These are phyloP conservation scores for Acer negundo DNA, from an alignment of 345 rosid species.

Conservation along the genomic window DNA sequence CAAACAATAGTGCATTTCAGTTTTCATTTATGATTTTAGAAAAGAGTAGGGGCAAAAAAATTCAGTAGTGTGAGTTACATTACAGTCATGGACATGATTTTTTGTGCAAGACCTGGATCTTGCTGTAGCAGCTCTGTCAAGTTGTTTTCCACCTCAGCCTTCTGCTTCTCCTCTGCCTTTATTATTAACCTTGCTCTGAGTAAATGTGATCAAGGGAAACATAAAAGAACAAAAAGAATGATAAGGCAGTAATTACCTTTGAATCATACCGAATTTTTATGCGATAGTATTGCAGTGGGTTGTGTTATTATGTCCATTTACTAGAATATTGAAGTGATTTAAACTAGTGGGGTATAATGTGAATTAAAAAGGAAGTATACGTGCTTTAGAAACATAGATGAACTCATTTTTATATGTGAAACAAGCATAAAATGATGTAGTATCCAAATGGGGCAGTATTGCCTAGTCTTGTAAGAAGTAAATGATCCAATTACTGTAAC, in stretches of 20 bases:
- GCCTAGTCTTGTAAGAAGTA: not conserved
- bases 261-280: too few relatives aligned
- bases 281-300: too few relatives aligned
- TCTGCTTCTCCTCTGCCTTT: constrained; percentile 94
- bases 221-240: too few relatives aligned
- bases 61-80: constrained; percentile 7
- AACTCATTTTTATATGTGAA: not conserved
- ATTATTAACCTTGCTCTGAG: too few relatives aligned
- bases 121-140: constrained; percentile 89
- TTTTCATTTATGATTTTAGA: not conserved
- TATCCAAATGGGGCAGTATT: not conserved
- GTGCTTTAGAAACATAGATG: not conserved
- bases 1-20: not conserved
- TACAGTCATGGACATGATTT: constrained; percentile 81
- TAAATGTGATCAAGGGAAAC: too few relatives aligned
- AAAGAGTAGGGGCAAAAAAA: not conserved
- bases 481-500: not conserved
- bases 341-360: not conserved
- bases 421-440: not conserved
- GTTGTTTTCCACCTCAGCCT: constrained; percentile 80
- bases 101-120: constrained; percentile 86
- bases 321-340: not conserved
- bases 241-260: too few relatives aligned
- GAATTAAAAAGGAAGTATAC: not conserved
- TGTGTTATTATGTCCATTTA: too few relatives aligned